phyloP scores from a whole-genome alignment of 2,329 filamentous ascomycete genomes.

The Paecilomyces sp. region DNA sequence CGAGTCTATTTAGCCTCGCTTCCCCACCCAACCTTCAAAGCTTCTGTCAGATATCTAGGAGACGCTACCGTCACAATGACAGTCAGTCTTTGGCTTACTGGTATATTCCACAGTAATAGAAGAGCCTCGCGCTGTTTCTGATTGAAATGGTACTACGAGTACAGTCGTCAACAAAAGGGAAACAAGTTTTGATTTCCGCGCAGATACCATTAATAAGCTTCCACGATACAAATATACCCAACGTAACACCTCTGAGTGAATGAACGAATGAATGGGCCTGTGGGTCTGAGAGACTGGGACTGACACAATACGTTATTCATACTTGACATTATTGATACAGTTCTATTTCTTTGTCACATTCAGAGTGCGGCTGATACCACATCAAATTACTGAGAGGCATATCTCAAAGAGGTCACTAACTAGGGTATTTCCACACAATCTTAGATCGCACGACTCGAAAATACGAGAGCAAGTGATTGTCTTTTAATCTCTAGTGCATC shows the following conservation, averaged over 20 bases:
- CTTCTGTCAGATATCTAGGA: too few species aligned
- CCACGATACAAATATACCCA: not conserved
- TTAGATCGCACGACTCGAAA: too few species aligned
- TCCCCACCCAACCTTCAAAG: too few species aligned
- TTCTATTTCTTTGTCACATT: conserved; percentile 27
- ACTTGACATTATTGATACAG: conserved; percentile 46
- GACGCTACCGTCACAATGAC: too few species aligned
- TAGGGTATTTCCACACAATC: too few species aligned
- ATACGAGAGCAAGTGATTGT: conserved; percentile 5
- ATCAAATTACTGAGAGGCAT: conserved; percentile 24
- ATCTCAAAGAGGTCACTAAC: conserved; percentile 1
- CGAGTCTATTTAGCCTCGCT: too few species aligned
- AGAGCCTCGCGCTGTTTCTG: not conserved
- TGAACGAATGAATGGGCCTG: conserved; percentile 50
- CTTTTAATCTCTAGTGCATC: conserved; percentile 1
- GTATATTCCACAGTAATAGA: conserved; percentile 5
- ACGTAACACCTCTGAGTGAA: conserved; percentile 49
- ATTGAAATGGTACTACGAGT: too few species aligned
- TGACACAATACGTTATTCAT: conserved; percentile 46
- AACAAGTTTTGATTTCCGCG: not conserved
- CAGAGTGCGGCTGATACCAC: conserved; percentile 35
- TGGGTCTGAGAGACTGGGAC: conserved; percentile 52
- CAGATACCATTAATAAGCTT: too few species aligned
- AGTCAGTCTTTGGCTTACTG: conserved; percentile 1
- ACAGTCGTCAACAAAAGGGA: too few species aligned